These are phyloP conservation scores for Alternaria gaisen DNA, from an alignment of 2,329 filamentous ascomycete species.

Conservation along the genomic window DNA sequence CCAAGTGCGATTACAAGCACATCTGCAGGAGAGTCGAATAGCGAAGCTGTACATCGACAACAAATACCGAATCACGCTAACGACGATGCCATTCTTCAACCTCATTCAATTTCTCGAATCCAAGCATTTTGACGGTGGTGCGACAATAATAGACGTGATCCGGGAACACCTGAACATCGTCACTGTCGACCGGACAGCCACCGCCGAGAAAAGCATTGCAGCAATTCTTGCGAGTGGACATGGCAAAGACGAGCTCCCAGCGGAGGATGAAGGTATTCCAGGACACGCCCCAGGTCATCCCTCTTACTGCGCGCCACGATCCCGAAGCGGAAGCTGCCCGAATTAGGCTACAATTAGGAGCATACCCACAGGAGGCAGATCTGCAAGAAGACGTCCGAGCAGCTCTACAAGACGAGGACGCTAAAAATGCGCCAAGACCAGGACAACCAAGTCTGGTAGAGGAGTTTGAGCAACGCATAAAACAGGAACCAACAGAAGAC, in stretches of 20 bases:
- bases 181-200: conserved; percentile 64
- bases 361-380: conserved; percentile 82
- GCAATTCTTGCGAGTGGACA: conserved; percentile 65
- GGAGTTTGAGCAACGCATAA: conserved; percentile 86
- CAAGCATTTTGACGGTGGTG: conserved; percentile 82
- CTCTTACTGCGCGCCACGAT: conserved; percentile 66
- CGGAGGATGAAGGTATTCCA: conserved; percentile 74
- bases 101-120: conserved; percentile 89
- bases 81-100: conserved; percentile 80
- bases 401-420: conserved; percentile 86
- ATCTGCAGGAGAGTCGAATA: conserved; percentile 78
- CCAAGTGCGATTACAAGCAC: conserved; percentile 77
- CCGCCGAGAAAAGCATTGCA: conserved; percentile 67
- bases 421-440: conserved; percentile 73
- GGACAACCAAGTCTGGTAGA: conserved; percentile 81
- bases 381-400: conserved; percentile 85
- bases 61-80: conserved; percentile 91
- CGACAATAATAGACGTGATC: conserved; percentile 78
- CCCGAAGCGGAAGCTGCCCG: conserved; percentile 62
- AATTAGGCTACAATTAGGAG: conserved; percentile 75
- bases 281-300: conserved; percentile 73
- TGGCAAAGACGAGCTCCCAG: conserved; percentile 64
- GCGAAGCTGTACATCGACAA: conserved; percentile 83
- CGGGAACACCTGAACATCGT: conserved; percentile 67
- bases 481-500: conserved; percentile 88